Evolutionary conservation across 164 flowering plant genomes (phyloP), one percentile per base, ranked within the genome.

Genomic region (Kalanchoe fedtschenkoi): DNA sequence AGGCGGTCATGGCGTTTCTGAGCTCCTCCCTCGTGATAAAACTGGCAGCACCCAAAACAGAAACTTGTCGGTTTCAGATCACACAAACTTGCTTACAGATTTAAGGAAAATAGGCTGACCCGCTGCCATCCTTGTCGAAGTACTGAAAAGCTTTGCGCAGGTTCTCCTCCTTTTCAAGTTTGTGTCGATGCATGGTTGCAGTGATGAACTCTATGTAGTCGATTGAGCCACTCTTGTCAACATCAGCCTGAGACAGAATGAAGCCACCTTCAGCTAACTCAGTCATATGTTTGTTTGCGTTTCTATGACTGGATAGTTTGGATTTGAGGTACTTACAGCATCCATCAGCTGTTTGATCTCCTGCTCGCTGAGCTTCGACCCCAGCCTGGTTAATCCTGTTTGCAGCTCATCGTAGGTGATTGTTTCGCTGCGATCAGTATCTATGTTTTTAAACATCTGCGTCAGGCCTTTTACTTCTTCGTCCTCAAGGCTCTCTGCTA

Each of bases 161-260:
- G 69, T 84, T 74, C 57, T 93, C 99, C 58, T 88, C 95, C 70
- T 65, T 85, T 33, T 90, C 91, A 19, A 93, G 79, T 62, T 80
- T 80, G 67, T 93, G 96, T 58, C 91, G 84, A 65, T 93, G 89
- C 93, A 93, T 87, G 0, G 96, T 93, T 5, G 97, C 97, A 30
- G 91, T 79, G 42, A 88, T 78, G 69, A 90, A 93, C 60, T 93
- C 99, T 3, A 65, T 64, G 68, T 93, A 90, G 68, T 93, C 99
- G 43, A 93, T 81, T 16, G 80, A 83, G 39, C 99, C 97, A 65
- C 51, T 84, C 60, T 70, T 66, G 71, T 95, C 95, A 57, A 95
- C 88, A 69, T 95, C 99, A 65, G 95, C 95, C 99, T 95, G 82
- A 39, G 46, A 42, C 46, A 42, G n/a, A 39, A 42, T 42, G 46